Conservation (phyloP, 2,329 filamentous ascomycete genomes). For the Aureobasidium sp. region DNA sequence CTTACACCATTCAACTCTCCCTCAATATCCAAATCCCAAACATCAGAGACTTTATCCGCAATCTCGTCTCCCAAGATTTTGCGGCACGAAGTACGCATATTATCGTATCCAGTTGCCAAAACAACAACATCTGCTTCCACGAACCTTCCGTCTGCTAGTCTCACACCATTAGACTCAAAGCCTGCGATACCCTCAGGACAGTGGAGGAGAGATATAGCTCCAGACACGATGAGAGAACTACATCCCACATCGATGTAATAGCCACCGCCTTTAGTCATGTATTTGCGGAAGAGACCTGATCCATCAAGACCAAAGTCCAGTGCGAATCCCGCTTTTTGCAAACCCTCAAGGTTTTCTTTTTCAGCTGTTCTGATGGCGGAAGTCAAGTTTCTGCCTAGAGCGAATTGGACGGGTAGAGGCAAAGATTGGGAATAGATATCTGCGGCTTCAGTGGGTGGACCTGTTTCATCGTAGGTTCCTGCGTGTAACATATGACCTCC, state of each 20-base stretch:
- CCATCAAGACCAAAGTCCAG: conserved; percentile 64
- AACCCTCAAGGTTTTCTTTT: conserved; percentile 44
- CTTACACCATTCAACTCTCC: conserved; percentile 35
- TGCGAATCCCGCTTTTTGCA: conserved; percentile 67
- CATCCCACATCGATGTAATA: conserved; percentile 78
- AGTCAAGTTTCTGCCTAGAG: conserved; percentile 58
- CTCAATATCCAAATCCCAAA: conserved; percentile 45
- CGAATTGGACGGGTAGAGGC: conserved; percentile 67
- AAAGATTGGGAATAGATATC: conserved; percentile 67
- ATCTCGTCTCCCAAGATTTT: conserved; percentile 69
- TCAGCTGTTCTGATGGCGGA: conserved; percentile 36
- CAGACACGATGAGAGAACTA: conserved; percentile 66
- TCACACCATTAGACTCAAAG: conserved; percentile 51
- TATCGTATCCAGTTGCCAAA: conserved; percentile 63
- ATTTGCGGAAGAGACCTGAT: conserved; percentile 67
- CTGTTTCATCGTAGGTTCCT: conserved; percentile 52
- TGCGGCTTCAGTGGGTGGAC: conserved; percentile 70
- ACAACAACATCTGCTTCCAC: conserved; percentile 70
- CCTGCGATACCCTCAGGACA: conserved; percentile 55
- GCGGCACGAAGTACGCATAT: conserved; percentile 71
- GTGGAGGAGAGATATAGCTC: conserved; percentile 67
- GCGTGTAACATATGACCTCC: conserved; percentile 57
- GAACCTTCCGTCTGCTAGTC: conserved; percentile 57
- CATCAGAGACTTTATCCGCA: conserved; percentile 61
- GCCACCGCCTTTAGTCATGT: conserved; percentile 70